Base-by-base conservation (phyloP, 306 rosid genomes). In the Hylodesmum podocarpum region DNA sequence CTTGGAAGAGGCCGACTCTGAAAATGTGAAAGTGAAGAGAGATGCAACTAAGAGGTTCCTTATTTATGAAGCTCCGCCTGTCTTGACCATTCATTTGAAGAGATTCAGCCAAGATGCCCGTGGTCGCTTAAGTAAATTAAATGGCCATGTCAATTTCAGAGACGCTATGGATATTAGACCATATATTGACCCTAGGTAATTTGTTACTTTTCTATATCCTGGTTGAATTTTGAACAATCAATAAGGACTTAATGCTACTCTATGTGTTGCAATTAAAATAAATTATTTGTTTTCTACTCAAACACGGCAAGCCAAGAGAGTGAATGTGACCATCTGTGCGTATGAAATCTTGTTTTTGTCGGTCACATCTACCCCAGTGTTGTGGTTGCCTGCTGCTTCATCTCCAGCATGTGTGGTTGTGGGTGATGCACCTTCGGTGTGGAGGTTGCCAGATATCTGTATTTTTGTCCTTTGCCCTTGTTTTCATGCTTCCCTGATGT, bases 91-190 rank as follows among this genome's bases (percentile, higher is more conserved):
- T 81, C 99, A 92, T 89, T 86, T 96, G 57, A 96, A 96, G 84
- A 87, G 99, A 74, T 96, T 96, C 83, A 84, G 94, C 86, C 98
- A 93, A 73, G 99, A 96, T 86, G 86, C 89, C 19, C 96, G 96
- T 39, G 98, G 99, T 46, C 97, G 98, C 82, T 77, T 92, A 54
- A 96, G 91, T 84, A 92, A 96, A 85, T 81, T 93, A 86, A 96
- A 86, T 41, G 99, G 99, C 22, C 91, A 96, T 76, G 94, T 96
- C 74, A 79, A 66, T 68, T 91, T 96, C 83, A 81, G 76, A 73
- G 97, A 96, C 82, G 80, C 74, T 43, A 79, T 96, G 81, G 90
- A 96, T 85, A 92, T 96, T 65, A 86, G 86, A 65, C 96, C 98
- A 19, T 96, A 89, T 73, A 85, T 96, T 87, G 97, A 92, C 85